These are phyloP conservation scores for Xylariaceae sp. DNA, from an alignment of 2,329 filamentous ascomycete species.

Conservation along the genomic window DNA sequence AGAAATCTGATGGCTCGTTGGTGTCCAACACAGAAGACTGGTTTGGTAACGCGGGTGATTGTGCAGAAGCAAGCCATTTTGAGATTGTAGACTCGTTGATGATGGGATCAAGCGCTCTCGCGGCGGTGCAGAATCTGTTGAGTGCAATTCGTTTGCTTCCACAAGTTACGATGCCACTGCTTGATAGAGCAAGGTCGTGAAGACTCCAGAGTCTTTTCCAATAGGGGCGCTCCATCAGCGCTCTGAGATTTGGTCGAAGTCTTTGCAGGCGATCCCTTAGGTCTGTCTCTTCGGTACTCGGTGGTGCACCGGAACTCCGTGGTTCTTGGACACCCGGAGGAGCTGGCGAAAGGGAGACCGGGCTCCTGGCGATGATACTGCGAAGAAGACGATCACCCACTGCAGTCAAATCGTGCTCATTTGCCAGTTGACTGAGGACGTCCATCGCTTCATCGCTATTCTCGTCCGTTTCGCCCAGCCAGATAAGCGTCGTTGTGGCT, in stretches of 20 bases:
- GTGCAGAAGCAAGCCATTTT: slow-evolving; percentile 16
- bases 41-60: slow-evolving; percentile 2
- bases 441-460: slow-evolving; percentile 19
- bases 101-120: slow-evolving; percentile 16
- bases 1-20: slow-evolving; percentile 18
- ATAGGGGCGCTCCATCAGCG: slow-evolving; percentile 16
- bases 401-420: slow-evolving; percentile 14
- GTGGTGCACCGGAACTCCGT: neutral
- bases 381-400: slow-evolving; percentile 2
- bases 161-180: slow-evolving; percentile 13
- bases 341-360: slow-evolving; percentile 9
- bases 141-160: slow-evolving; percentile 13
- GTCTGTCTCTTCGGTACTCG: slow-evolving; percentile 5
- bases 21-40: slow-evolving; percentile 4
- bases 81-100: slow-evolving; percentile 19
- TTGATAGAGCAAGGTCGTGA: slow-evolving; percentile 15
- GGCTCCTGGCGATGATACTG: neutral
- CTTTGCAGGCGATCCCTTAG: slow-evolving; percentile 12
- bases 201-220: slow-evolving; percentile 19
- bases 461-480: slow-evolving; percentile 13
- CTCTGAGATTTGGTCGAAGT: slow-evolving; percentile 14
- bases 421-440: slow-evolving; percentile 11
- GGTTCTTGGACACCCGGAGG: slow-evolving; percentile 1
- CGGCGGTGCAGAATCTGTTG: slow-evolving; percentile 14
- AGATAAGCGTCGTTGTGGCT: slow-evolving; percentile 13